Evolutionary conservation across 495 filamentous ascomycete genomes (phyloP).

Genomic region (Letharia lupina): DNA sequence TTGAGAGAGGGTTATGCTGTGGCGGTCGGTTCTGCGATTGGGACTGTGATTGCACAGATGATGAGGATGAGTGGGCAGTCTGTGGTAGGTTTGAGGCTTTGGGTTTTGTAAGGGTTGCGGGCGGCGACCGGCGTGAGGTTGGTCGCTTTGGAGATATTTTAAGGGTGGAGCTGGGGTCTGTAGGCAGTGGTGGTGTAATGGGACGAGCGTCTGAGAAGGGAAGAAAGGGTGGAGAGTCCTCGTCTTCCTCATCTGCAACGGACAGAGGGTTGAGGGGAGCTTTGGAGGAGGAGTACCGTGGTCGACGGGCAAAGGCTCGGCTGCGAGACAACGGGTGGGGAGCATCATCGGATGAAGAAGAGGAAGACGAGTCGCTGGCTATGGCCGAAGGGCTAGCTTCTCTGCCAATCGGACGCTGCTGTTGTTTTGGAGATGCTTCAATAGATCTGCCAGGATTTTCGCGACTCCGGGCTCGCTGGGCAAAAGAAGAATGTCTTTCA

Average conservation of each 20-base stretch:
- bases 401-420: conserved; percentile 24
- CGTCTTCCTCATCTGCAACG: conserved; percentile 51
- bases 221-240: conserved; percentile 61
- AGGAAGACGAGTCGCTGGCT: conserved; percentile 36
- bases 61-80: conserved; percentile 26
- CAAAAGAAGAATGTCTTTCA: conserved; percentile 10
- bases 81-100: conserved; percentile 18
- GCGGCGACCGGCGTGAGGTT: conserved; percentile 24
- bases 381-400: conserved; percentile 25
- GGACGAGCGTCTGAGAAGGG: conserved; percentile 44
- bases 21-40: conserved; percentile 18
- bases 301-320: conserved; percentile 47
- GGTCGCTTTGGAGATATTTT: conserved; percentile 24
- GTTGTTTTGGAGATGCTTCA: conserved; percentile 15
- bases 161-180: conserved; percentile 55
- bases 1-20: conserved; percentile 46
- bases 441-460: conserved; percentile 16
- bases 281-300: conserved; percentile 38
- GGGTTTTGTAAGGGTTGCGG: conserved; percentile 1
- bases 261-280: conserved; percentile 32
- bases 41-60: conserved; percentile 25
- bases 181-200: conserved; percentile 24
- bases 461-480: conserved; percentile 17
- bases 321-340: conserved; percentile 26
- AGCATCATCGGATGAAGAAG: conserved; percentile 39